These are phyloP conservation scores for Penicillium freii DNA, from an alignment of 2,329 filamentous ascomycete genomes.

Conservation along the genomic window DNA sequence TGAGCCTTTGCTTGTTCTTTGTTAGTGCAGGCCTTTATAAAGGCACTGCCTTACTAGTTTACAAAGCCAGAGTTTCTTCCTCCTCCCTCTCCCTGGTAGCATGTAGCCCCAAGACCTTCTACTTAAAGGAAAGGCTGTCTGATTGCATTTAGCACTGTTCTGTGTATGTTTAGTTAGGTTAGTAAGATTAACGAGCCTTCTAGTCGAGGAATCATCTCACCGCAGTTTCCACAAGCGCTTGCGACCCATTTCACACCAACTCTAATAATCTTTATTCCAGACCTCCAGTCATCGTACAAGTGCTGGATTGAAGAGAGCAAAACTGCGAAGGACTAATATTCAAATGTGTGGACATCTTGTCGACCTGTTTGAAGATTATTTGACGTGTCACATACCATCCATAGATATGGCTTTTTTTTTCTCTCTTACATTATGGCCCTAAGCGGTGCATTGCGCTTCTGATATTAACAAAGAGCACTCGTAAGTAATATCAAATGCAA, in stretches of 20 bases:
- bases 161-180: neutral
- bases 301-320: neutral
- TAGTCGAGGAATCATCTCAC: neutral
- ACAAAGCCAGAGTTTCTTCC: no score
- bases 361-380: neutral
- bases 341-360: neutral
- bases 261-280: neutral
- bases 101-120: no score
- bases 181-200: no score
- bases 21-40: no score
- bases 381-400: neutral
- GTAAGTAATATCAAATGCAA: neutral
- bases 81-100: no score
- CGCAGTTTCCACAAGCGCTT: neutral
- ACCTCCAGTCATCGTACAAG: neutral
- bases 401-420: neutral
- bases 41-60: no score
- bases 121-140: neutral
- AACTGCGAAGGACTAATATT: neutral
- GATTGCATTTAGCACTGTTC: neutral
- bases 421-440: neutral
- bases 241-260: neutral
- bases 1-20: no score
- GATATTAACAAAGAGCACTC: neutral
- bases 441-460: neutral